Conservation (phyloP, 176 grass and related monocot species). For the Phoenix dactylifera region DNA sequence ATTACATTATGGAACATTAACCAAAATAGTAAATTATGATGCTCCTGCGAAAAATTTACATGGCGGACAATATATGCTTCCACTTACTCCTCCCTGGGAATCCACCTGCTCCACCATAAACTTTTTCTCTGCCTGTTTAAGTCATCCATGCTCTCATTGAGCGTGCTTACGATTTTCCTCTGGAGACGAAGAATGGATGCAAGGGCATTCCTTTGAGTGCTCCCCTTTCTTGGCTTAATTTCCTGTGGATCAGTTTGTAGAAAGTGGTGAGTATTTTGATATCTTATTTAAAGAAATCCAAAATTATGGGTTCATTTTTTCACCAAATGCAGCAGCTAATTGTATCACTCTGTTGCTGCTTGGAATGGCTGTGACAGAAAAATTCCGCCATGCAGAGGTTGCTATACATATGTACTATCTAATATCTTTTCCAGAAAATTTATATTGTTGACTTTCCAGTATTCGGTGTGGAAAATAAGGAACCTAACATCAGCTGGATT, state of each 20-base stretch:
- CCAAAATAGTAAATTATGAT: neutral
- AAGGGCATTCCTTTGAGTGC: slow-evolving; percentile 53
- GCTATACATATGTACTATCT: too few relatives aligned
- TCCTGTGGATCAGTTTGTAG: slow-evolving; percentile 33
- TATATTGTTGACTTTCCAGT: too few relatives aligned
- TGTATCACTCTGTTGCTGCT: too few relatives aligned
- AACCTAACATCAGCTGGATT: too few relatives aligned
- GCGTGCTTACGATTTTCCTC: slow-evolving; percentile 62
- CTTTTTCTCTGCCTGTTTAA: slow-evolving; percentile 60
- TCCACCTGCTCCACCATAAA: slow-evolving; percentile 98
- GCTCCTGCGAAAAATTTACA: slow-evolving; percentile 30
- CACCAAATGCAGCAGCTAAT: too few relatives aligned
- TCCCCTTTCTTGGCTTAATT: slow-evolving; percentile 65
- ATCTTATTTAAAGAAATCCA: too few relatives aligned
- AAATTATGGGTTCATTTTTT: too few relatives aligned
- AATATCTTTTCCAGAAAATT: too few relatives aligned
- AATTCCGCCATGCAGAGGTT: too few relatives aligned
- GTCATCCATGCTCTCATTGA: slow-evolving; percentile 84
- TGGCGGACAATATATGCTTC: neutral
- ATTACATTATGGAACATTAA: too few relatives aligned
- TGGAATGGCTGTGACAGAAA: too few relatives aligned
- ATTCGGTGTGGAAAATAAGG: too few relatives aligned
- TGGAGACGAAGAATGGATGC: slow-evolving; percentile 69
- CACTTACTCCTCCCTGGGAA: slow-evolving; percentile 72
- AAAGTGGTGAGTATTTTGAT: neutral